Percentiles rank a stretch among this genome's conserved stretches.
These are phyloP conservation scores for Starmera dryadoides DNA, from an alignment of 805 yeast species.

Conservation along the genomic window DNA sequence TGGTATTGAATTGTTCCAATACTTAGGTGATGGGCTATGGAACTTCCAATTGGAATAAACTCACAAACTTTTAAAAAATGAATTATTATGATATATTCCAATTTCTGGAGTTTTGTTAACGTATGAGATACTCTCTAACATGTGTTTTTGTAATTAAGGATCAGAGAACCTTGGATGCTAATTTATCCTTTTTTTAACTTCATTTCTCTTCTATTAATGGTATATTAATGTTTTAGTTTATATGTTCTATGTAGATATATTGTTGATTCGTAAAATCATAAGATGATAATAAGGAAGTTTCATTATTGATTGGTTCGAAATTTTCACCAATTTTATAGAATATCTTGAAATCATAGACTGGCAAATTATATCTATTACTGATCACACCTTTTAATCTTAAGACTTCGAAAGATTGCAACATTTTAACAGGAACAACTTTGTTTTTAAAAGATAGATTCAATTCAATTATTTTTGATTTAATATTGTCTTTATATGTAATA, in stretches of 20 bases:
- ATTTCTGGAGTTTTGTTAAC: too few relatives aligned
- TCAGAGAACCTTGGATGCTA: too few relatives aligned
- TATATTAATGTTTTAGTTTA: too few relatives aligned
- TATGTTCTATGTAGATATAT: background rate
- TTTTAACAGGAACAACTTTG: constrained; percentile 3
- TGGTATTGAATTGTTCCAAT: constrained; percentile 79
- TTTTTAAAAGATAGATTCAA: constrained; percentile 3
- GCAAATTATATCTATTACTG: constrained; percentile 14
- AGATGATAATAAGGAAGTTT: constrained; percentile 16
- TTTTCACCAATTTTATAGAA: constrained; percentile 14
- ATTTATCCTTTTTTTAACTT: background rate
- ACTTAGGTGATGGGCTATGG: constrained; percentile 90
- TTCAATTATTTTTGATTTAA: constrained; percentile 1
- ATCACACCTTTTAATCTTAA: constrained; percentile 28
- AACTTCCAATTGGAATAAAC: constrained; percentile 28
- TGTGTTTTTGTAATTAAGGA: too few relatives aligned
- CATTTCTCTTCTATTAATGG: background rate
- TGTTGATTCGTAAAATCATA: constrained; percentile 14
- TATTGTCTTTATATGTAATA: background rate
- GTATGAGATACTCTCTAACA: too few relatives aligned
- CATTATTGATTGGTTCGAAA: constrained; percentile 17
- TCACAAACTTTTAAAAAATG: too few relatives aligned
- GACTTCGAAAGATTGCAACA: constrained; percentile 24
- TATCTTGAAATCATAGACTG: constrained; percentile 19
- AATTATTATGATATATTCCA: too few relatives aligned